phyloP scores from a whole-genome alignment of 352 stramenopile genomes.

The Globisporangium alternatum region DNA sequence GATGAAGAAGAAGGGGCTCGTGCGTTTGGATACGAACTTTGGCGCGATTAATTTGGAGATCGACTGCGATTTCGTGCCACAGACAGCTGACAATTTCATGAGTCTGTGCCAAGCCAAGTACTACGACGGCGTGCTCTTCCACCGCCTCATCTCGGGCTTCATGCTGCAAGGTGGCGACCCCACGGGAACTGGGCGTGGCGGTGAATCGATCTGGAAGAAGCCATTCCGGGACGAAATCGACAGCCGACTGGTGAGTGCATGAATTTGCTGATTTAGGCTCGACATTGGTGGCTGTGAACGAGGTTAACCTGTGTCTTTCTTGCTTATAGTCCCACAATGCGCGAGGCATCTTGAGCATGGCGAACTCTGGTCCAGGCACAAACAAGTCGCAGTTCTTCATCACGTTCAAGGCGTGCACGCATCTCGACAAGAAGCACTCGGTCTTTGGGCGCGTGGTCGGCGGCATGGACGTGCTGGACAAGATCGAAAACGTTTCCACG shows the following conservation, averaged over 20 bases:
- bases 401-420: conserved; percentile 93
- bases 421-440: conserved; percentile 98
- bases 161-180: conserved; percentile 95
- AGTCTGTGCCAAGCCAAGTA: conserved; percentile 90
- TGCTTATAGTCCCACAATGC: conserved; percentile 75
- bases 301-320: background rate
- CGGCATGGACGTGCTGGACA: conserved; percentile 83
- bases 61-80: conserved; percentile 95
- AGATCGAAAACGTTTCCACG: conserved; percentile 76
- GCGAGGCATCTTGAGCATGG: conserved; percentile 94
- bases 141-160: conserved; percentile 96
- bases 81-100: conserved; percentile 97
- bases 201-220: conserved; percentile 93
- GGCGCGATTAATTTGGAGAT: conserved; percentile 95
- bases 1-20: conserved; percentile 97
- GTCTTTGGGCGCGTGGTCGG: conserved; percentile 96
- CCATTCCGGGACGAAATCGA: conserved; percentile 98
- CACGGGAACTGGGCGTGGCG: conserved; percentile 93
- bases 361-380: conserved; percentile 94
- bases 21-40: conserved; percentile 92
- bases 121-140: conserved; percentile 95
- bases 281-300: background rate
- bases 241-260: conserved; percentile 75
- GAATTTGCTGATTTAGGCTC: conserved; percentile 3
- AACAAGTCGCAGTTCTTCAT: conserved; percentile 99